These are phyloP conservation scores for Xylariaceae sp. DNA, from an alignment of 2,329 filamentous ascomycete species.

Conservation along the genomic window DNA sequence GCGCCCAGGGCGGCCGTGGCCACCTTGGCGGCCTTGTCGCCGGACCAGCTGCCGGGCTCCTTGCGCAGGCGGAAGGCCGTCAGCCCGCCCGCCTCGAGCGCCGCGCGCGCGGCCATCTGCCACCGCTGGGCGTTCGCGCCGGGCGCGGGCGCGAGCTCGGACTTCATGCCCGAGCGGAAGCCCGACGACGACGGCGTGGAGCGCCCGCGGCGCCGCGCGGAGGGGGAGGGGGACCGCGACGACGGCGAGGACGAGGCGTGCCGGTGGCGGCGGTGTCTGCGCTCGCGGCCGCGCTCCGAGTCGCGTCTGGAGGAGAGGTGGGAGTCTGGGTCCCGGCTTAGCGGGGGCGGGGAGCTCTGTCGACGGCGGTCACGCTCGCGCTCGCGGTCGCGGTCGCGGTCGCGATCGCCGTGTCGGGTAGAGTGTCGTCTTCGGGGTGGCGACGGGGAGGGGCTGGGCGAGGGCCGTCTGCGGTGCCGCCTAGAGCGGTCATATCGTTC, in stretches of 20 bases:
- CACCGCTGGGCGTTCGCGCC: constrained; percentile 32
- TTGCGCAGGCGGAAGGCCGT: constrained; percentile 54
- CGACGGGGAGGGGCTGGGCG: constrained; percentile 35
- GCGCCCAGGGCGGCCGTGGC: constrained; percentile 56
- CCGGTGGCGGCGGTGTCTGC: constrained; percentile 25
- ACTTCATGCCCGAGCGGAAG: constrained; percentile 4
- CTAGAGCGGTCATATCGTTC: constrained; percentile 22
- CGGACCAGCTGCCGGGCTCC: constrained; percentile 53
- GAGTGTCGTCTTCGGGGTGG: constrained; percentile 30
- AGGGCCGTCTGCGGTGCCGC: constrained; percentile 28
- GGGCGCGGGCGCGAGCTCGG: constrained; percentile 17
- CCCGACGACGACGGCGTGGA: constrained; percentile 23
- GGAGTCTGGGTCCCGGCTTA: constrained; percentile 23
- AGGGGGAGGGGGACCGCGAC: constrained; percentile 23
- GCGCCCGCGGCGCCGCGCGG: constrained; percentile 23
- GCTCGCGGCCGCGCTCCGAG: constrained; percentile 27
- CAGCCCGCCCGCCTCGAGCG: constrained; percentile 54
- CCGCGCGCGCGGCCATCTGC: constrained; percentile 51
- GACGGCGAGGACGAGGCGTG: constrained; percentile 28
- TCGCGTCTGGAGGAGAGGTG: constrained; percentile 13
- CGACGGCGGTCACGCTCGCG: background rate
- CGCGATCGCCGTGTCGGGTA: constrained; percentile 24
- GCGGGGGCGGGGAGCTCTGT: constrained; percentile 25
- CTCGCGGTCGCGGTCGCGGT: constrained; percentile 12
- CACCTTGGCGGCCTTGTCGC: constrained; percentile 55